phyloP scores from a whole-genome alignment of 78 protist genomes.

The Dictyostelium capitatum region DNA sequence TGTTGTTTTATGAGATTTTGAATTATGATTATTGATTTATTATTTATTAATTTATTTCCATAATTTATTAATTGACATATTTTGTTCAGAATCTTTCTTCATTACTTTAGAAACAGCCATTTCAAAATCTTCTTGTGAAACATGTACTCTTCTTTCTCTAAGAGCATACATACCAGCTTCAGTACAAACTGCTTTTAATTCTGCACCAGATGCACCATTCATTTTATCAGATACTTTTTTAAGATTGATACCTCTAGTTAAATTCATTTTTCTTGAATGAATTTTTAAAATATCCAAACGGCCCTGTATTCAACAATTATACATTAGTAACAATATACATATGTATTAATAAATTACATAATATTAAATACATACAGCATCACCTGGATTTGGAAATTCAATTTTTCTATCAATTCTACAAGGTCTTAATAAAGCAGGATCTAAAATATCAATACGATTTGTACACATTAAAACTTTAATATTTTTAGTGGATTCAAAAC shows the following conservation, averaged over 20 bases:
- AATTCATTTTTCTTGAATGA: constrained; percentile 99
- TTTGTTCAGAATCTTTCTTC: constrained; percentile 97
- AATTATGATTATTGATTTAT: too few relatives aligned
- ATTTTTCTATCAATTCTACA: constrained; percentile 99
- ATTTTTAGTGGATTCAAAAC: constrained; percentile 98
- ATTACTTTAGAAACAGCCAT: constrained; percentile 99
- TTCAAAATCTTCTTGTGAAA: constrained; percentile 99
- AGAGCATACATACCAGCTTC: constrained; percentile 99
- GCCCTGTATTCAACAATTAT: constrained; percentile 44
- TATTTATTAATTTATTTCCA: constrained; percentile 90
- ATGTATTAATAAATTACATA: neutral
- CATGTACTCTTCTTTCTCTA: constrained; percentile 99
- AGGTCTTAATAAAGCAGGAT: constrained; percentile 99
- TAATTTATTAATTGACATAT: constrained; percentile 94
- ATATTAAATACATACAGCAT: constrained; percentile 49
- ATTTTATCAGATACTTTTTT: constrained; percentile 91
- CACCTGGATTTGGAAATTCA: constrained; percentile 93
- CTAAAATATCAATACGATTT: constrained; percentile 99
- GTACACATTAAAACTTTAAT: constrained; percentile 99
- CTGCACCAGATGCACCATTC: constrained; percentile 99
- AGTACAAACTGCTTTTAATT: constrained; percentile 98
- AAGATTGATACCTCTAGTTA: constrained; percentile 98
- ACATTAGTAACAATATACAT: neutral
- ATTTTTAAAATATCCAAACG: constrained; percentile 98
- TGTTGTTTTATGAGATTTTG: neutral